Base-by-base conservation (phyloP, 192 early-diverging fungal species). In the Martensiomyces pterosporus region DNA sequence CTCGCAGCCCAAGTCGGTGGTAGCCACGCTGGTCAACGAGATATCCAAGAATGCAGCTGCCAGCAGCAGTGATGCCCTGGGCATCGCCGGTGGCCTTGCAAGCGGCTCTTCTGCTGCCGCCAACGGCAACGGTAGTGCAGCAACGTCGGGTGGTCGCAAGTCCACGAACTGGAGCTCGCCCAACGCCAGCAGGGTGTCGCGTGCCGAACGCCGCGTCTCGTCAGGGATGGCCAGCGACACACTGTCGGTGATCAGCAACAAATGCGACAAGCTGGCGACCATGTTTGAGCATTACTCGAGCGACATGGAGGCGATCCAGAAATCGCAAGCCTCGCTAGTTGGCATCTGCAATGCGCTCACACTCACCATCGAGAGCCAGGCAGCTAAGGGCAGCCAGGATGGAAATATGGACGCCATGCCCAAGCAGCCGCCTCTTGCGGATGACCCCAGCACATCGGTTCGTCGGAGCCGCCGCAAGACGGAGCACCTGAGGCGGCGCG, bases 1-100 rank as follows among this genome's bases (percentile, higher is more conserved):
- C 39, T 52, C 57, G 53, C 65, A 68, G 10, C 57, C 57, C 24
- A 67, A 55, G 39, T 50, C 61, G 3, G 68, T 72, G 9, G 61
- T 72, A 6, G 68, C 68, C 36, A 72, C 68, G 49, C 61, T 72
- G 39, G 68, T 72, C 44, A 64, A 52, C 45, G 62, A 68, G 48
- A 58, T 58, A 37, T 36, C 64, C 26, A 40, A 23, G 23, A 39
- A 47, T 24, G 48, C 35, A 3, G 24, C 9, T 7, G 19, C 40
- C 7, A n/a, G n/a, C n/a, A 32, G 29, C 29, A 32, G 12, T 32
- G 29, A 32, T 8, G 5, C 29, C 6, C 29, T 12, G 29, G 12
- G 12, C 6, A 5, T 32, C 6, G 6, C 29, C 6, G n/a, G n/a
- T n/a, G n/a, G n/a, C n/a, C n/a, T n/a, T n/a, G n/a, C n/a, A n/a